Base-by-base conservation (phyloP, 164 flowering plant genomes). In the Piper betle region DNA sequence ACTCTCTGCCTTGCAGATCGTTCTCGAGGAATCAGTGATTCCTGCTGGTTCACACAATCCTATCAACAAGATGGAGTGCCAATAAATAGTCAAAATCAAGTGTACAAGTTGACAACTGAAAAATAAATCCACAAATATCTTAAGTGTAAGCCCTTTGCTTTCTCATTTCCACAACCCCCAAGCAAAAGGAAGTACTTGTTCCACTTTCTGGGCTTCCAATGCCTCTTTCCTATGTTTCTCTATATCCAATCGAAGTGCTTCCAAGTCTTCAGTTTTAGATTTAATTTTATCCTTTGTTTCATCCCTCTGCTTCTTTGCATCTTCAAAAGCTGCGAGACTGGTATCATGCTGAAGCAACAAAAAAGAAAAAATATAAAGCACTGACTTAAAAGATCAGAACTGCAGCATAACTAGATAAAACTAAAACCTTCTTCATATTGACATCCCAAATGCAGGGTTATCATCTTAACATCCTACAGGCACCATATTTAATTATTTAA, bases 1-100 rank as follows among this genome's bases (percentile, higher is more conserved):
- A 90, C 80, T 72, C 85, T 93, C 75, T 85, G 91, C 72, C 99
- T 81, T 39, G 99, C 91, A 67, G 85, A 86, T 69, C 90, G 95
- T 77, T 93, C 97, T 62, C 77, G 79, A 72, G 88, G 84, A 69
- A 84, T 81, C 6, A 88, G 75, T 55, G 74, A 59, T 59, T 86
- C 91, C 77, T 88, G 87, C 72, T 86, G 87, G 53, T 69, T 77
- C 53, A 77, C 55, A 68, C 80, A 85, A 59, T 79, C 87, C 99
- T 93, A 79, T 50, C 59, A 65, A 72, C 40, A n/a, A 25, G 33
- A 25, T 25, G 37, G 25, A 11, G 33, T 25, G 25, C 39, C 37
- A 33, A 13, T 55, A 62, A 38, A 9, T 16, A 46, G 48, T n/a
- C 42, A 42, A 55, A 64, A 55, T 37, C 54, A 15, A 39, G 8